Percentiles rank a stretch among this genome's conserved stretches.
Evolutionary conservation across 2,329 filamentous ascomycete species (phyloP).

Genomic region (Ceratocystis colombiana): DNA sequence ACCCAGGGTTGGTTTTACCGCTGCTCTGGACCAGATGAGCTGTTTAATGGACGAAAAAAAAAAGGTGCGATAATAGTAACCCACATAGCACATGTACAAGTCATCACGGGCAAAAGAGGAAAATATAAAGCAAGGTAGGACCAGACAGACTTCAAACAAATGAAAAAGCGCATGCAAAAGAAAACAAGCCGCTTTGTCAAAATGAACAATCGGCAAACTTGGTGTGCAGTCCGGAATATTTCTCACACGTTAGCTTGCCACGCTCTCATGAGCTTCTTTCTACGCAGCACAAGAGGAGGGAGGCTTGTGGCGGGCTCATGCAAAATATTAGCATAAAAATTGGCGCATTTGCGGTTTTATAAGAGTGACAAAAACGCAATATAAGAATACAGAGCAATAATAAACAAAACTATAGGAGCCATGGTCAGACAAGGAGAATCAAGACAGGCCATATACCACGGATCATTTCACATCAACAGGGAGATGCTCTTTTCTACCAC

Average conservation of each 20-base stretch:
- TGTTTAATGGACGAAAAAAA: neutral
- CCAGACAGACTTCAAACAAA: too few species aligned
- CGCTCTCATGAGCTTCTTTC: neutral
- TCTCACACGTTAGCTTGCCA: neutral
- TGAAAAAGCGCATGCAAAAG: neutral
- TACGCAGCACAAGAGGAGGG: neutral
- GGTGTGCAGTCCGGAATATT: neutral
- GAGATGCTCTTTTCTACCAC: neutral
- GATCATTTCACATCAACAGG: neutral
- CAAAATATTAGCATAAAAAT: too few species aligned
- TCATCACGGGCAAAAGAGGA: neutral
- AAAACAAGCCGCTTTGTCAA: neutral
- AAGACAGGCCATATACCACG: slow-evolving; percentile 18
- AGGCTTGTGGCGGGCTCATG: too few species aligned
- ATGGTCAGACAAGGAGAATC: slow-evolving; percentile 7
- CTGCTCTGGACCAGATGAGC: neutral
- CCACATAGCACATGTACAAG: neutral
- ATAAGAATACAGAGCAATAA: slow-evolving; percentile 7
- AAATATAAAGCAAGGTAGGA: slow-evolving; percentile 4
- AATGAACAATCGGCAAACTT: neutral
- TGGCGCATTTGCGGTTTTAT: neutral
- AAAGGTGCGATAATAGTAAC: neutral
- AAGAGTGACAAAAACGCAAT: neutral
- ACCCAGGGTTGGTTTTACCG: neutral
- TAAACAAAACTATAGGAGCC: slow-evolving; percentile 3